Evolutionary conservation across 2,329 filamentous ascomycete genomes (phyloP).

Genomic region (Tolypocladium nubicola): DNA sequence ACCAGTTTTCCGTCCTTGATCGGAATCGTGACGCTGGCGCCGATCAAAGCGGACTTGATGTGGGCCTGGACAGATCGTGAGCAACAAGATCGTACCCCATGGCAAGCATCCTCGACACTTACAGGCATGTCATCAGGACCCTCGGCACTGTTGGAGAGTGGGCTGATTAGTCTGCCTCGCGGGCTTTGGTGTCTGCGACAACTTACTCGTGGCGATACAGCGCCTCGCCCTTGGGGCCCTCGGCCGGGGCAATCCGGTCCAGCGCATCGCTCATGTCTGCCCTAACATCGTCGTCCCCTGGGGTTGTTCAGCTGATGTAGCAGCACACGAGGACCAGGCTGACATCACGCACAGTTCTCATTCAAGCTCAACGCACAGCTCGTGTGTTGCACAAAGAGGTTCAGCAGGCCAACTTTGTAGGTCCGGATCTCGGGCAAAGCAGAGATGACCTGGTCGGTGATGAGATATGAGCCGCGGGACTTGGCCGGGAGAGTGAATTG

Average conservation of each 20-base stretch:
- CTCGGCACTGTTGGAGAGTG: constrained; percentile 51
- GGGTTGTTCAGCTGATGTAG: constrained; percentile 10
- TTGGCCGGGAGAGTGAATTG: constrained; percentile 67
- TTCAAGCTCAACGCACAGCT: constrained; percentile 84
- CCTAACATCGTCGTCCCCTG: constrained; percentile 68
- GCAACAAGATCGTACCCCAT: not conserved
- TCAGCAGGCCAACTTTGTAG: constrained; percentile 78
- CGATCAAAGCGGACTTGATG: constrained; percentile 83
- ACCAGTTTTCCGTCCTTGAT: constrained; percentile 77
- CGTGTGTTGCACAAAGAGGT: constrained; percentile 94
- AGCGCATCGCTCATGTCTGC: constrained; percentile 89
- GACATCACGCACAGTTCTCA: constrained; percentile 65
- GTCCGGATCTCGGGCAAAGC: constrained; percentile 67
- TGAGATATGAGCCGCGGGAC: constrained; percentile 76
- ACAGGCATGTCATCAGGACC: constrained; percentile 92
- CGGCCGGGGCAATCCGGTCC: constrained; percentile 76
- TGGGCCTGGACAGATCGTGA: constrained; percentile 50
- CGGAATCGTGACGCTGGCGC: constrained; percentile 81
- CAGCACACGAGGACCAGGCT: not conserved
- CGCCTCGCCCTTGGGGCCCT: constrained; percentile 57
- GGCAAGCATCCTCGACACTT: constrained; percentile 7
- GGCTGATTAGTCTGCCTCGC: not conserved
- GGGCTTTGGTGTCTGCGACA: not conserved
- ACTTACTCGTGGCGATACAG: constrained; percentile 63
- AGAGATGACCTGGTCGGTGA: constrained; percentile 64